A percentile compares a stretch with the other conserved stretches of the same genome.
Conservation (phyloP, 768 basidiomycete genomes). For the Galerina marginata region DNA sequence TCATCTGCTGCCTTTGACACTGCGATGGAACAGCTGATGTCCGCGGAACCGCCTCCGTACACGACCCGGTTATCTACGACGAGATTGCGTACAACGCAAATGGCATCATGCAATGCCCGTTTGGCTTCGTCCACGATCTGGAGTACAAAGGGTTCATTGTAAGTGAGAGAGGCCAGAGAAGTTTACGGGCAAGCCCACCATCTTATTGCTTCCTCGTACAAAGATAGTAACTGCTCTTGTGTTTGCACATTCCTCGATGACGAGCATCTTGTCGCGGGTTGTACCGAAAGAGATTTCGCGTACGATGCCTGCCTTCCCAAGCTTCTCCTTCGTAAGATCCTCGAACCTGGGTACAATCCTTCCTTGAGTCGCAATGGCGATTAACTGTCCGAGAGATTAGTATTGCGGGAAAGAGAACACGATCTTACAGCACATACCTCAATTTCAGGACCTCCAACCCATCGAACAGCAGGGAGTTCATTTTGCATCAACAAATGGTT, state of each 20-base stretch:
- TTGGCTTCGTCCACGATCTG: slow-evolving; percentile 99
- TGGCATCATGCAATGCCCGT: slow-evolving; percentile 95
- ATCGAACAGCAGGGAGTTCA: slow-evolving; percentile 94
- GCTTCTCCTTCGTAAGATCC: slow-evolving; percentile 88
- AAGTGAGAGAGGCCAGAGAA: not conserved
- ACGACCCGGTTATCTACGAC: slow-evolving; percentile 96
- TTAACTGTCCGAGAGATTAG: slow-evolving; percentile 59
- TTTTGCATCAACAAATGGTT: slow-evolving; percentile 99
- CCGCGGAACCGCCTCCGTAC: slow-evolving; percentile 97
- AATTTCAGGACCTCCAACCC: slow-evolving; percentile 99
- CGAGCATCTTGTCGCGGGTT: slow-evolving; percentile 98
- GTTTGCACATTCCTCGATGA: slow-evolving; percentile 99
- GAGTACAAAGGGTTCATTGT: not conserved
- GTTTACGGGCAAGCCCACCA: slow-evolving; percentile 57
- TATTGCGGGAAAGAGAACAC: not conserved
- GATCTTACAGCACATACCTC: slow-evolving; percentile 60
- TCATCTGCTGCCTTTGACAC: slow-evolving; percentile 95
- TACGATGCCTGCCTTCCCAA: slow-evolving; percentile 92
- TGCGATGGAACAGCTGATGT: slow-evolving; percentile 93
- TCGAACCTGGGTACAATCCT: slow-evolving; percentile 99
- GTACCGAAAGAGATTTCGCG: slow-evolving; percentile 96
- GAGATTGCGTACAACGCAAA: slow-evolving; percentile 96
- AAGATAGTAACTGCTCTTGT: slow-evolving; percentile 96
- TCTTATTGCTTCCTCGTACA: slow-evolving; percentile 97
- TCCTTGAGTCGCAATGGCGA: slow-evolving; percentile 97